Conservation (phyloP, 164 flowering plant species). For the Amborella trichopoda region DNA sequence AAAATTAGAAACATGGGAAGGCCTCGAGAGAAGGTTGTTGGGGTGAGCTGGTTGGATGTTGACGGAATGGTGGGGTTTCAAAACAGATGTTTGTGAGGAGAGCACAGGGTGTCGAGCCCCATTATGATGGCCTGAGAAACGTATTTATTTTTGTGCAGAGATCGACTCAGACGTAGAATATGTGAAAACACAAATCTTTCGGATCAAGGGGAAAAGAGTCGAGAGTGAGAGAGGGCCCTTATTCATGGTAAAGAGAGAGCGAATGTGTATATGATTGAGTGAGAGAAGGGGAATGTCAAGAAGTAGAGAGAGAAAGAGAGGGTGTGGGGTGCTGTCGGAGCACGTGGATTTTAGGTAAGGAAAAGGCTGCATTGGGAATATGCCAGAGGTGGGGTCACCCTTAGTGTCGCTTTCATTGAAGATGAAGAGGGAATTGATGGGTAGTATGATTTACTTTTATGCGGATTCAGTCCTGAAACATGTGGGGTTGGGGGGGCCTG, state of each 20-base stretch:
- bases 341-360: background rate
- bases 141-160: too few relatives aligned
- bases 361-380: background rate
- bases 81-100: too few relatives aligned
- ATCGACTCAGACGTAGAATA: too few relatives aligned
- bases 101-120: too few relatives aligned
- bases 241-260: background rate
- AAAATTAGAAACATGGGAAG: too few relatives aligned
- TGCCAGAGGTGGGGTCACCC: background rate
- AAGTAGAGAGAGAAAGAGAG: background rate
- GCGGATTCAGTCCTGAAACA: too few relatives aligned
- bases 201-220: background rate
- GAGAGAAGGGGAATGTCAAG: background rate
- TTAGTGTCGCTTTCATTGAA: background rate
- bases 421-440: background rate
- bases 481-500: too few relatives aligned
- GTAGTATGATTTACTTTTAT: background rate
- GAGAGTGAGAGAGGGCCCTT: background rate
- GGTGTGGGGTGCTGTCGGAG: background rate
- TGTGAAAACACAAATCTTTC: too few relatives aligned
- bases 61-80: too few relatives aligned
- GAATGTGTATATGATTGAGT: background rate
- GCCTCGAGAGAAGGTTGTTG: too few relatives aligned
- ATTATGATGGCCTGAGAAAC: too few relatives aligned
- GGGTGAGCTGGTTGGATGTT: too few relatives aligned